Conservation (phyloP, 768 basidiomycete species). For the Sistotremastrum suecicum region DNA sequence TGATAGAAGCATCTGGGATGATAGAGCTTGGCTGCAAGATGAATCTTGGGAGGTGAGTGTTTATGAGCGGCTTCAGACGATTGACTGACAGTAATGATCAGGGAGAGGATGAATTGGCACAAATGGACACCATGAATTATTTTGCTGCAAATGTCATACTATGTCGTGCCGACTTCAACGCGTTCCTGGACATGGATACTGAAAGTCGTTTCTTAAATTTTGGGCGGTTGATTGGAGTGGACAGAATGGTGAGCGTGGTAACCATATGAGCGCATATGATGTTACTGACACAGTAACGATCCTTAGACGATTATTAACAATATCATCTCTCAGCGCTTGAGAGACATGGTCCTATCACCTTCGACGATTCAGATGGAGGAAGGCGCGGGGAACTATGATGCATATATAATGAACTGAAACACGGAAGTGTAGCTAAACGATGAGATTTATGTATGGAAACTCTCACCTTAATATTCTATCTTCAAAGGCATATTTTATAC, state of each 20-base stretch:
- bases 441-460: too few relatives aligned
- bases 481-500: too few relatives aligned
- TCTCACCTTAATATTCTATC: too few relatives aligned
- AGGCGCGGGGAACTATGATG: too few relatives aligned
- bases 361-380: too few relatives aligned
- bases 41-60: constrained; percentile 36
- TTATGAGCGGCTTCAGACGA: background rate
- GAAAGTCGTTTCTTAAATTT: constrained; percentile 34
- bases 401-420: too few relatives aligned
- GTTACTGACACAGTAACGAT: too few relatives aligned
- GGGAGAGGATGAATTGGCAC: constrained; percentile 48
- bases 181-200: constrained; percentile 37
- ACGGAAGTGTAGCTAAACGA: too few relatives aligned
- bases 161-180: constrained; percentile 35
- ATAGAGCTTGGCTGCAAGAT: constrained; percentile 46
- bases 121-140: constrained; percentile 48
- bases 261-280: too few relatives aligned
- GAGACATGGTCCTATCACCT: too few relatives aligned
- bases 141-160: constrained; percentile 58
- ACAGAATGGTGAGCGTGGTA: constrained; percentile 34
- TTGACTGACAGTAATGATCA: constrained; percentile 13
- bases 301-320: too few relatives aligned
- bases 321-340: too few relatives aligned
- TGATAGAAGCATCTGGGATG: constrained; percentile 37
- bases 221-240: constrained; percentile 31